These are phyloP conservation scores for Coniferiporia weirii DNA, from an alignment of 1,284 basidiomycete genomes.

Conservation along the genomic window DNA sequence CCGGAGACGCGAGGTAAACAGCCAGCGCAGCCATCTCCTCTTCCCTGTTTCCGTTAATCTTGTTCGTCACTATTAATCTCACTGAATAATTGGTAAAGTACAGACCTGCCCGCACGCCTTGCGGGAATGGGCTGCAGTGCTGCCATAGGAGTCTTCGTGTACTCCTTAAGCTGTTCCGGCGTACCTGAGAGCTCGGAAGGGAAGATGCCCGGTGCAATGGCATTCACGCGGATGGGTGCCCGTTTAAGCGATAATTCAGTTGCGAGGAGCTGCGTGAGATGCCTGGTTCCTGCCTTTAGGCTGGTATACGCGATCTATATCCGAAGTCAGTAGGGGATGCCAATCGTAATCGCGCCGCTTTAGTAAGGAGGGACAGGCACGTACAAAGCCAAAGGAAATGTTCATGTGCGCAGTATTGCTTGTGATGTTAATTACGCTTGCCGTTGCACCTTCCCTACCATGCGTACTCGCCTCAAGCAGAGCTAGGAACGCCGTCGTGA, in stretches of 20 bases:
- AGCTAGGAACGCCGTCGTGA: slow-evolving; percentile 30
- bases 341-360: not conserved
- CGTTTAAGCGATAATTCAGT: slow-evolving; percentile 28
- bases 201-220: slow-evolving; percentile 30
- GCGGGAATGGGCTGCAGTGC: slow-evolving; percentile 21
- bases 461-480: slow-evolving; percentile 26
- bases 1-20: slow-evolving; percentile 26
- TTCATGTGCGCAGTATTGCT: slow-evolving; percentile 27
- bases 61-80: not conserved
- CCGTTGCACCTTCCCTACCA: slow-evolving; percentile 20
- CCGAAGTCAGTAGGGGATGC: not conserved
- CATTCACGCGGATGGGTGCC: slow-evolving; percentile 29
- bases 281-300: slow-evolving; percentile 29
- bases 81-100: not conserved
- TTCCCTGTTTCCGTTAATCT: slow-evolving; percentile 20
- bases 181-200: slow-evolving; percentile 27
- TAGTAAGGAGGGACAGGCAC: not conserved
- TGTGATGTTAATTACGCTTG: slow-evolving; percentile 32
- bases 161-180: slow-evolving; percentile 15
- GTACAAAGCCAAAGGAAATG: slow-evolving; percentile 5
- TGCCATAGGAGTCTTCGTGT: slow-evolving; percentile 17
- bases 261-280: slow-evolving; percentile 29
- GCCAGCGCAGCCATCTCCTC: slow-evolving; percentile 27
- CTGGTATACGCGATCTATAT: slow-evolving; percentile 29
- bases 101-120: slow-evolving; percentile 24